Percentiles rank a stretch among this genome's conserved stretches.
phyloP scores from a whole-genome alignment of 2,329 filamentous ascomycete species.

The Nigrograna mackinnonii region DNA sequence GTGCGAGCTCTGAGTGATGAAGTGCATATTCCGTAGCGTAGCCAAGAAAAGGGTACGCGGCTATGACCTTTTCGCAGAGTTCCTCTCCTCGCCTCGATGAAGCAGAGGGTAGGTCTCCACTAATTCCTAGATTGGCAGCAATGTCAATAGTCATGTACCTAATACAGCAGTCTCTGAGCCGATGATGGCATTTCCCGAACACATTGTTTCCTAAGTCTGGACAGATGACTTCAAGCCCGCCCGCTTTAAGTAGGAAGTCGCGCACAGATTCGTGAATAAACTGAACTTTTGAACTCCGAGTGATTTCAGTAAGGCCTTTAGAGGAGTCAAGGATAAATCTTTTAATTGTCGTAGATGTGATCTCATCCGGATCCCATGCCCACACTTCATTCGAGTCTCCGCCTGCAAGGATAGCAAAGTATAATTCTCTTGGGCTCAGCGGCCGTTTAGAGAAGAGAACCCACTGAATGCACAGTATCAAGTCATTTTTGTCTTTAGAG shows the following conservation, averaged over 20 bases:
- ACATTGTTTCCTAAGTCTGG: constrained; percentile 37
- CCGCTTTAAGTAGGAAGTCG: constrained; percentile 45
- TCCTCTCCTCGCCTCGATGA: constrained; percentile 7
- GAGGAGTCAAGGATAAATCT: constrained; percentile 23
- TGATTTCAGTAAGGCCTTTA: constrained; percentile 25
- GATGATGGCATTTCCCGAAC: constrained; percentile 44
- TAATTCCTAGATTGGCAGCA: constrained; percentile 2
- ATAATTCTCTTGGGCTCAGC: constrained; percentile 11
- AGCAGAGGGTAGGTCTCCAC: constrained; percentile 9
- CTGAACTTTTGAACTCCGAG: constrained; percentile 22
- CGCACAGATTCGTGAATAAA: constrained; percentile 36
- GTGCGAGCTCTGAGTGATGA: constrained; percentile 45
- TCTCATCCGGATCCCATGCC: constrained; percentile 17
- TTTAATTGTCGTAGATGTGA: constrained; percentile 11
- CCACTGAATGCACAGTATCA: constrained; percentile 17
- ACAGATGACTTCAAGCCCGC: constrained; percentile 33
- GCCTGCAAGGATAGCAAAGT: constrained; percentile 15
- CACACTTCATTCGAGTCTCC: constrained; percentile 7
- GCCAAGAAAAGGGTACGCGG: constrained; percentile 49
- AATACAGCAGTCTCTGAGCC: constrained; percentile 49
- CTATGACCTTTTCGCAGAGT: constrained; percentile 10
- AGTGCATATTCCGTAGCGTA: constrained; percentile 51
- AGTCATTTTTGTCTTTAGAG: constrained; percentile 8
- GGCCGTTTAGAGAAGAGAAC: constrained; percentile 9
- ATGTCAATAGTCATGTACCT: constrained; percentile 40